Base-by-base conservation (phyloP, 805 yeast species). In the Grigorovia jiainica region DNA sequence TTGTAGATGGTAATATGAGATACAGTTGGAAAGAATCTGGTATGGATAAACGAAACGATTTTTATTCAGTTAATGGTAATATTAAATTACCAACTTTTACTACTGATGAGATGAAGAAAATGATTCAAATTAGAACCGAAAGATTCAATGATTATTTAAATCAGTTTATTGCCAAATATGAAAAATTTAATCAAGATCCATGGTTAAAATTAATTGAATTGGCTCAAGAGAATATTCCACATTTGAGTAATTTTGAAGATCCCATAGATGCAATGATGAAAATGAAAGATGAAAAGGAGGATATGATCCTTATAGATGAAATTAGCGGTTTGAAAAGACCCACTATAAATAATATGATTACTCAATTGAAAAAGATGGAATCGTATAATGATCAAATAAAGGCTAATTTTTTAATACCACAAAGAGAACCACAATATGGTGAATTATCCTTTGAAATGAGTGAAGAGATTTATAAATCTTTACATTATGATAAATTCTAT, bases 371-470 rank as follows among this genome's bases (percentile, higher is more conserved):
- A 44, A 38, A 52, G 3, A 57, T 71, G 1, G 71, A 73, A 1
- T 68, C 75, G 34, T 87, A 82, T 55, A 68, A 66, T 45, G 70
- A 71, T 36, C 95, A 87, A 55, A 78, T 87, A 16, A 75, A 72
- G 9, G 70, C 67, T 2, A 58, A 64, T n/a, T 64, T 68, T 43
- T 71, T 76, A 4, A 65, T 75, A 3, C 71, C 72, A 0, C 61
- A 71, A 3, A 67, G 72, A 43, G 51, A 49, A 0, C 78, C 92
- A 0, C 44, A 51, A 3, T 77, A 60, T 50, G 68, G 61, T 15
- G 64, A 66, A 10, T 45, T 76, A 43, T 54, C 67, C 36, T 67
- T 67, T 52, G 65, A 64, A 27, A 49, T 76, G n/a, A 65, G 84
- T 0, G 75, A 72, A 20, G 73, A 73, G 17, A 67, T 79, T 5